phyloP scores from a whole-genome alignment of 805 yeast genomes.

The Saccharomycopsis malanga region DNA sequence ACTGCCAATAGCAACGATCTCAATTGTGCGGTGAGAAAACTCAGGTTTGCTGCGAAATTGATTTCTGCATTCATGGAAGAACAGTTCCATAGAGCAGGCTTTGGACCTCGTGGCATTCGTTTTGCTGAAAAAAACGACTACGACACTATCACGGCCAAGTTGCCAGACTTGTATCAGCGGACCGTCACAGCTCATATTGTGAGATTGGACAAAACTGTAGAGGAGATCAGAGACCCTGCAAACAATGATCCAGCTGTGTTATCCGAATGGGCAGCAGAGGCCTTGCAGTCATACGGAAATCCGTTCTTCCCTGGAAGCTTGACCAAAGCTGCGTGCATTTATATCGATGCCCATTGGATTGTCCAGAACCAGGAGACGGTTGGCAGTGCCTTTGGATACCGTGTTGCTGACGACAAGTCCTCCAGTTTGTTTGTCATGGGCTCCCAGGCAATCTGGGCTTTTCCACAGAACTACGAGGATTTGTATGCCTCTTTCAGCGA shows the following conservation, averaged over 20 bases:
- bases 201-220: conserved; percentile 55
- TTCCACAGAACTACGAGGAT: conserved; percentile 82
- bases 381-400: conserved; percentile 94
- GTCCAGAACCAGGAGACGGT: conserved; percentile 45
- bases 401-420: conserved; percentile 52
- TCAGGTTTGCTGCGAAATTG: conserved; percentile 76
- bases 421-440: conserved; percentile 61
- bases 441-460: conserved; percentile 82
- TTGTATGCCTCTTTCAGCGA: conserved; percentile 66
- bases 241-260: conserved; percentile 72
- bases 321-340: conserved; percentile 79
- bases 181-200: conserved; percentile 76
- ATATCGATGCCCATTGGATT: conserved; percentile 81
- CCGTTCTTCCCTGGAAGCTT: conserved; percentile 24
- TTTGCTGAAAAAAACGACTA: conserved; percentile 57
- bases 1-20: conserved; percentile 55
- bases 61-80: conserved; percentile 91
- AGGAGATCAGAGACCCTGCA: conserved; percentile 67
- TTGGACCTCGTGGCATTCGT: conserved; percentile 70
- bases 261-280: conserved; percentile 74
- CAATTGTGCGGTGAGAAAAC: conserved; percentile 62
- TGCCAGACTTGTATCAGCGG: conserved; percentile 33
- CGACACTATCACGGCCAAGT: conserved; percentile 45
- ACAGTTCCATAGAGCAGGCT: conserved; percentile 72
- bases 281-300: conserved; percentile 46